phyloP scores from a whole-genome alignment of 129 eudicot genomes.

The Heracleum sosnowskyi region DNA sequence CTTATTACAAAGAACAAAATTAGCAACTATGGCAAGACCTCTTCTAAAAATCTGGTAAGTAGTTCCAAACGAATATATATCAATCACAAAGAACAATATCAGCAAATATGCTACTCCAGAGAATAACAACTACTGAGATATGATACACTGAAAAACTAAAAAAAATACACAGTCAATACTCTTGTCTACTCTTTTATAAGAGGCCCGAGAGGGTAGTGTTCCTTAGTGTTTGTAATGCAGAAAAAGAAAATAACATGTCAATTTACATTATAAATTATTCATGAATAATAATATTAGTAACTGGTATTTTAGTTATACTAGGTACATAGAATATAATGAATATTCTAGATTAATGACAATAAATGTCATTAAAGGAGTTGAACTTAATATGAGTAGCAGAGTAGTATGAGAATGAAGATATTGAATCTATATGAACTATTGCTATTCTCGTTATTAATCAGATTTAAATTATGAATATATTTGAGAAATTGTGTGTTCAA shows the following conservation, averaged over 20 bases:
- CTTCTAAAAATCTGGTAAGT: conserved; percentile 51
- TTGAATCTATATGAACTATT: background rate
- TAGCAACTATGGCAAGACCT: background rate
- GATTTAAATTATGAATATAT: background rate
- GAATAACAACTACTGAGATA: background rate
- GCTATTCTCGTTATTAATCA: background rate
- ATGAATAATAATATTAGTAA: background rate
- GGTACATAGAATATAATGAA: background rate
- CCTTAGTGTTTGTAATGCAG: background rate
- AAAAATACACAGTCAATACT: background rate
- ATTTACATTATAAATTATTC: background rate
- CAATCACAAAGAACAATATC: background rate
- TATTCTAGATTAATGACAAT: background rate
- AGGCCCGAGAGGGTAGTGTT: no score
- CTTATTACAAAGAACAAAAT: background rate
- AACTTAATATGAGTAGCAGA: background rate
- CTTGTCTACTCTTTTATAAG: background rate
- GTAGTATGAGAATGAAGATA: background rate
- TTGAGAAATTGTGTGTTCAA: background rate
- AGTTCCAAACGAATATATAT: background rate
- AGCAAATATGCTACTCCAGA: background rate
- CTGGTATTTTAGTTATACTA: background rate
- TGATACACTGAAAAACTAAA: background rate
- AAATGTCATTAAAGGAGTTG: background rate
- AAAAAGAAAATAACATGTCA: background rate